These are phyloP conservation scores for Cytospora leucostoma DNA, from an alignment of 2,329 filamentous ascomycete species.

Conservation along the genomic window DNA sequence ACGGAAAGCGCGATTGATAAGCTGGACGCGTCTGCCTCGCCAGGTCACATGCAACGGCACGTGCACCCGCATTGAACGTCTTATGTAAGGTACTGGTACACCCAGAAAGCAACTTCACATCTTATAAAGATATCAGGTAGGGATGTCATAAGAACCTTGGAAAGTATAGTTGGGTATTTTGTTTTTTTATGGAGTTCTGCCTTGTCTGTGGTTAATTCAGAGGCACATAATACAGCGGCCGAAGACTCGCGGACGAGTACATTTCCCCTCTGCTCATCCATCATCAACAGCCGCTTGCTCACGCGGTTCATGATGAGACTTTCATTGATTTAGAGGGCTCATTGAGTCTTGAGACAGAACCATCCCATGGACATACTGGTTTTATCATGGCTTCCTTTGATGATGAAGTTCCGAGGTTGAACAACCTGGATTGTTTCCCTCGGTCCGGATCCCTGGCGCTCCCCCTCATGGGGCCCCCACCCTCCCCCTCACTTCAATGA, in stretches of 20 bases:
- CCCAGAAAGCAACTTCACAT: too few relatives aligned
- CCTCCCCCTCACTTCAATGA: not conserved
- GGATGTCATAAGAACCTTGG: too few relatives aligned
- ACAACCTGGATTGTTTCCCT: not conserved
- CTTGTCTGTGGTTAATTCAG: too few relatives aligned
- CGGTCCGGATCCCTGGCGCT: not conserved
- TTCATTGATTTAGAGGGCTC: not conserved
- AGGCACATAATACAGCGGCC: too few relatives aligned
- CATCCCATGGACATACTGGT: not conserved
- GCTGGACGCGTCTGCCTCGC: slow-evolving; percentile 28
- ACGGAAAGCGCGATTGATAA: slow-evolving; percentile 20
- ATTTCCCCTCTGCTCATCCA: not conserved
- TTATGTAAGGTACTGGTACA: not conserved
- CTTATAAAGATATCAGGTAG: too few relatives aligned
- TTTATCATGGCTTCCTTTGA: not conserved
- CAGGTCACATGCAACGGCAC: slow-evolving; percentile 23
- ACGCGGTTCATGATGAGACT: too few relatives aligned
- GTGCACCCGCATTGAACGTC: not conserved
- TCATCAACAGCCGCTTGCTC: not conserved
- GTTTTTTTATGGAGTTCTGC: too few relatives aligned
- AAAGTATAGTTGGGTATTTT: too few relatives aligned
- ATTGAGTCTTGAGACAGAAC: not conserved
- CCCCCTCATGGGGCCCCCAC: not conserved
- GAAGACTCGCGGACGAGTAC: not conserved
- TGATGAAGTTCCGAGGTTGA: not conserved